Percentiles rank a stretch among this genome's conserved stretches.
Conservation (phyloP, 495 filamentous ascomycete species). For the Hypoxylon fragiforme region DNA sequence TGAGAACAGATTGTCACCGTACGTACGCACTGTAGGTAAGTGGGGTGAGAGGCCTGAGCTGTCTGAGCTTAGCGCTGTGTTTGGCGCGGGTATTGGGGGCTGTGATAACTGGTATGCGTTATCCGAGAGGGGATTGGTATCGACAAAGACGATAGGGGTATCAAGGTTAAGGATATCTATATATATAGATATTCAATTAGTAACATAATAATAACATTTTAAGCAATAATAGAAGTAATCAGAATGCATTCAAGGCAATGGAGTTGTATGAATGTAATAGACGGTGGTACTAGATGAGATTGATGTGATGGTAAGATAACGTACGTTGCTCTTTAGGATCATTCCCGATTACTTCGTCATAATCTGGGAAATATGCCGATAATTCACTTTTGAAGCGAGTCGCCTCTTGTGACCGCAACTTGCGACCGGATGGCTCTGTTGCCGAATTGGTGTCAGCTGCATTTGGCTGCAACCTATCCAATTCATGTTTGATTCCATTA, state of each 20-base stretch:
- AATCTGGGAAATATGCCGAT: constrained; percentile 84
- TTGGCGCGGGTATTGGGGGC: constrained; percentile 28
- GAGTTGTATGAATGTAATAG: too few relatives aligned
- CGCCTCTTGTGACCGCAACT: constrained; percentile 58
- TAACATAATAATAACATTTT: constrained; percentile 48
- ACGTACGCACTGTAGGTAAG: constrained; percentile 48
- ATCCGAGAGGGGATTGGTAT: constrained; percentile 42
- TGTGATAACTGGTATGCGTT: constrained; percentile 19
- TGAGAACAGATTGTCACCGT: constrained; percentile 49
- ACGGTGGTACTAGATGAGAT: constrained; percentile 5
- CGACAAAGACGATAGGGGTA: constrained; percentile 60
- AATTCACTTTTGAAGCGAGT: constrained; percentile 82
- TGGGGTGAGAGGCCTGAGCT: constrained; percentile 21
- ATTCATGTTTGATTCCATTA: constrained; percentile 58
- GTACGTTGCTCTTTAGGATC: constrained; percentile 75
- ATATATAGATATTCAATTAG: constrained; percentile 1
- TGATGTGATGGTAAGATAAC: too few relatives aligned
- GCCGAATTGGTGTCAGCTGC: constrained; percentile 47
- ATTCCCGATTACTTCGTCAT: constrained; percentile 86
- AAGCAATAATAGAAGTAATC: too few relatives aligned
- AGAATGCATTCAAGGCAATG: too few relatives aligned
- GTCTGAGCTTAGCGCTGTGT: constrained; percentile 22
- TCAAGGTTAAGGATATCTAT: constrained; percentile 63
- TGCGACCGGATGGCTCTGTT: constrained; percentile 53
- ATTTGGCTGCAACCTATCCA: constrained; percentile 50